Percentiles rank a stretch among this genome's conserved stretches.
These are phyloP conservation scores for Oldenlandia corymbosa DNA, from an alignment of 257 asterid genomes.

Conservation along the genomic window DNA sequence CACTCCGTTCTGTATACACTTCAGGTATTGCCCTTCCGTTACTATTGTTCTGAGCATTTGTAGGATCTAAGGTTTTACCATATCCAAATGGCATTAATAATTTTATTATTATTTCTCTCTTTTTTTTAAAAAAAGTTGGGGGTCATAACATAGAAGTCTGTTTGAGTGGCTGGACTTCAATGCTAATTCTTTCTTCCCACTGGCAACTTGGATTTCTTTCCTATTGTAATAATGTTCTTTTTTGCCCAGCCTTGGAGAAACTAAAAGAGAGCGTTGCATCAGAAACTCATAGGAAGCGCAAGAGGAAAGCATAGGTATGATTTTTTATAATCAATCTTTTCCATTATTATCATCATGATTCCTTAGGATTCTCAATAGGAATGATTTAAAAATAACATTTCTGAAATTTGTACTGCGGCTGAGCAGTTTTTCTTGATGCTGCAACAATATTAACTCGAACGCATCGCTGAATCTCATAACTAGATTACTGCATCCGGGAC, in stretches of 20 bases:
- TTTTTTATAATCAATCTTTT: slow-evolving; percentile 5
- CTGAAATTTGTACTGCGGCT: not conserved
- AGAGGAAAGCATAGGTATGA: slow-evolving; percentile 32
- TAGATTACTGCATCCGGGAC: not conserved
- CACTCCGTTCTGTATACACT: slow-evolving; percentile 39
- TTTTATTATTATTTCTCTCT: not conserved
- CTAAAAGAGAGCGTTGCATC: slow-evolving; percentile 58
- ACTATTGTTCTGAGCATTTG: not conserved
- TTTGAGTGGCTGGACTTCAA: slow-evolving; percentile 1
- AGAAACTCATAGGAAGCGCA: slow-evolving; percentile 41
- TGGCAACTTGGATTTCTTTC: not conserved
- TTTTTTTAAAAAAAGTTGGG: not conserved
- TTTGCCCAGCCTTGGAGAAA: slow-evolving; percentile 62
- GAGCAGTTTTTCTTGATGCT: slow-evolving; percentile 2
- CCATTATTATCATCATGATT: slow-evolving; percentile 1
- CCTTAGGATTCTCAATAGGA: not conserved
- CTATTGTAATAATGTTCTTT: not conserved
- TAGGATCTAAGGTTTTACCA: not conserved
- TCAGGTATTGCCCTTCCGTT: slow-evolving; percentile 38
- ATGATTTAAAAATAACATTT: no score
- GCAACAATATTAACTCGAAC: not conserved
- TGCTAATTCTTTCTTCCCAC: no score
- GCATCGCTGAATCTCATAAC: not conserved
- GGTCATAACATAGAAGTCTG: no score
- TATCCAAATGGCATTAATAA: not conserved